Base-by-base conservation (phyloP, 2,329 filamentous ascomycete genomes). In the Claviceps digitariae region DNA sequence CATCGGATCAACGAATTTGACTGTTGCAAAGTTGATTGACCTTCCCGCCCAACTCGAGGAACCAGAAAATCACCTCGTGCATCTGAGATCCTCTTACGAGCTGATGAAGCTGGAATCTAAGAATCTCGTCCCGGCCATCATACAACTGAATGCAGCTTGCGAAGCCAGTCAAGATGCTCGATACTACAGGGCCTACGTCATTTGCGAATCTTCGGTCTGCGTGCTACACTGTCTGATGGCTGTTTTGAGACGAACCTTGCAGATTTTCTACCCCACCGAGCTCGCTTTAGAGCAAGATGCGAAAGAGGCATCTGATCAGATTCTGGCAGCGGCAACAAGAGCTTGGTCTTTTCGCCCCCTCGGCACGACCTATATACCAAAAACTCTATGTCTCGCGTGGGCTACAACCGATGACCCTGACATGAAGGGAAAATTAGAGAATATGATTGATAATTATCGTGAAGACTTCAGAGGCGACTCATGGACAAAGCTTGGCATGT, bases 311-410 rank as follows among this genome's bases (percentile, higher is more conserved):
- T 38, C 53, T 3, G 34, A 49, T 13, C 34, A 48, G 17, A 34
- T 52, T 23, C 45, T 54, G 25, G 53, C 27, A 36, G 38, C 53
- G 21, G 49, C 49, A 3, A 45, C n/a, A n/a, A 47, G 53, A 49
- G 53, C 53, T 25, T 54, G 53, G 53, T 45, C 40, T 23, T 54
- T 54, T 21, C 53, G 53, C 21, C 53, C 52, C 5, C 44, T 54
- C 17, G 53, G 53, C 8, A 52, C 53, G 10, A 54, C 53, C 8
- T 54, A 46, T 31, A 17, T 54, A 29, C 53, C 53, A 9, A 54
- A 49, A 46, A 54, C 53, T 13, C 41, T 54, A 20, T 51, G 53
- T 52, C 36, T 54, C 8, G 15, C 12, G 7, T 54, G 53, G 53
- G 53, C 53, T 25, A 52, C 53, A 34, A 52, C 44, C 21, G 53